Evolutionary conservation across 148 eudicot genomes (phyloP).

Genomic region (Rhododendron mucronatum): DNA sequence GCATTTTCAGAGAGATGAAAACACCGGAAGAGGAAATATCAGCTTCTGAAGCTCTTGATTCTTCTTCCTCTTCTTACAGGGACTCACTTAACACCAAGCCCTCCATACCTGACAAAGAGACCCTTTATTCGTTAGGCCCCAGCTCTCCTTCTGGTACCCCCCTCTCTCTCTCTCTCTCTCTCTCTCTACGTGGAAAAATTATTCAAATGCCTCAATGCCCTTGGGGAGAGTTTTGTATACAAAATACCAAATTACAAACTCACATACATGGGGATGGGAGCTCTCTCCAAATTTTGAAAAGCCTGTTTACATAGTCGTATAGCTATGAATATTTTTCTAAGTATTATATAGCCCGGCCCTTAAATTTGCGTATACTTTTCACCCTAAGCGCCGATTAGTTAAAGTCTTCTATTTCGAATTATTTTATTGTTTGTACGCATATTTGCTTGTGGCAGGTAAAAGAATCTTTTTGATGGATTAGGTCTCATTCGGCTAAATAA

Average conservation of each 20-base stretch:
- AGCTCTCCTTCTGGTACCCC: slow-evolving; percentile 16
- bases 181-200: neutral
- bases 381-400: neutral
- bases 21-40: slow-evolving; percentile 12
- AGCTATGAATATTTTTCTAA: neutral
- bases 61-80: slow-evolving; percentile 26
- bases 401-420: neutral
- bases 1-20: slow-evolving; percentile 4
- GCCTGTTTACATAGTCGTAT: neutral
- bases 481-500: too few species aligned
- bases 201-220: too few species aligned
- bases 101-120: slow-evolving; percentile 13
- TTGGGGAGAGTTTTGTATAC: neutral
- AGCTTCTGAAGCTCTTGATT: slow-evolving; percentile 18
- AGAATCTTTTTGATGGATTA: neutral
- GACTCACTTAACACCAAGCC: slow-evolving; percentile 20
- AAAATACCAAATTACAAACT: neutral
- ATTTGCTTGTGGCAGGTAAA: neutral
- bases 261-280: neutral
- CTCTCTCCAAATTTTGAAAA: neutral
- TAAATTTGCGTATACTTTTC: neutral
- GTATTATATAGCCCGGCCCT: neutral
- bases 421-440: neutral
- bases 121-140: slow-evolving; percentile 1
- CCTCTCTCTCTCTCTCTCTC: neutral